Percentiles rank a stretch among this genome's conserved stretches.
These are phyloP conservation scores for Quercus engelmannii DNA, from an alignment of 306 rosid genomes.

Conservation along the genomic window DNA sequence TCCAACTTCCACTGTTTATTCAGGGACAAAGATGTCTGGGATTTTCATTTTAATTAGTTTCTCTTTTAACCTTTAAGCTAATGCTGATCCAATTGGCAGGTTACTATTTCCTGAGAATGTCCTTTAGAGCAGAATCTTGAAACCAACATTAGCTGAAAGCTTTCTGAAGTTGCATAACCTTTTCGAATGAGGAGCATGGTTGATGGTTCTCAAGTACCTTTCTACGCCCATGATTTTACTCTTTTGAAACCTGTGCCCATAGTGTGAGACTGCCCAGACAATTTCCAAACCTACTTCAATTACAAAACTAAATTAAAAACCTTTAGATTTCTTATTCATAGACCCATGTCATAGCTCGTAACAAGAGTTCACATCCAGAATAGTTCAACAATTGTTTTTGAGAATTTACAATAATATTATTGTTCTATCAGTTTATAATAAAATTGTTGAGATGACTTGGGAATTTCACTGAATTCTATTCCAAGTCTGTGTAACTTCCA, in stretches of 20 bases:
- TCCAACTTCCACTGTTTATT: too few species aligned
- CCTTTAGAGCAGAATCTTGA: neutral
- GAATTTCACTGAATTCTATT: neutral
- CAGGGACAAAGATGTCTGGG: too few species aligned
- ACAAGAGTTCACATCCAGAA: too few species aligned
- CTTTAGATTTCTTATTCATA: too few species aligned
- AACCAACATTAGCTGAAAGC: too few species aligned
- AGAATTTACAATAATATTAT: neutral
- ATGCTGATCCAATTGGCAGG: neutral
- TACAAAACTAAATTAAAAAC: too few species aligned
- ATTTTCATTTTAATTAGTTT: neutral
- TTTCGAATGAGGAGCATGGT: too few species aligned
- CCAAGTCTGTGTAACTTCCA: neutral
- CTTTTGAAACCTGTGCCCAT: neutral
- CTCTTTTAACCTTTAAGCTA: neutral
- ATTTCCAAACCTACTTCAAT: neutral
- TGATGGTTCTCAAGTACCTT: too few species aligned
- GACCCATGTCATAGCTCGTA: too few species aligned
- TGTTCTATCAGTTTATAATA: neutral
- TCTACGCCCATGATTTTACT: too few species aligned
- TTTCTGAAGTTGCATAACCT: too few species aligned
- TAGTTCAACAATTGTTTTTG: neutral
- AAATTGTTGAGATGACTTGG: neutral
- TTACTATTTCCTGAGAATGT: neutral
- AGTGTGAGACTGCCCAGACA: neutral